Evolutionary conservation across 257 asterid species (phyloP).

Genomic region (Nemophila menziesii): DNA sequence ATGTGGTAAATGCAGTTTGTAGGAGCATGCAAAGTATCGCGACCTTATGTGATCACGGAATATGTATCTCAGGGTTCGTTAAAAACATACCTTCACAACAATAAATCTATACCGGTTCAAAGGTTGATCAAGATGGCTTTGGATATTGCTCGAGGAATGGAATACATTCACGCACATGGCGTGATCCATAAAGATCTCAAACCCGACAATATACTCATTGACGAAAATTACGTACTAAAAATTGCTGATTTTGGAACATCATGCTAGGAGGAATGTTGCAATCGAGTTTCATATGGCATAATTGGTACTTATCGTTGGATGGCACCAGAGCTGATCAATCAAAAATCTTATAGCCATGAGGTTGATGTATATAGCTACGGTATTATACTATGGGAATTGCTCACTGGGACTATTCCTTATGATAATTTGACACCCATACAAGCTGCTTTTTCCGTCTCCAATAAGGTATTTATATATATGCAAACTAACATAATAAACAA

Average conservation of each 20-base stretch:
- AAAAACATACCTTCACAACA: slow-evolving; percentile 69
- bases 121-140: slow-evolving; percentile 56
- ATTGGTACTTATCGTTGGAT: slow-evolving; percentile 97
- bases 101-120: slow-evolving; percentile 50
- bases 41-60: slow-evolving; percentile 64
- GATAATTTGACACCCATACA: slow-evolving; percentile 78
- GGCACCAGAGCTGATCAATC: slow-evolving; percentile 89
- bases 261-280: slow-evolving; percentile 60
- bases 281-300: slow-evolving; percentile 41
- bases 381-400: slow-evolving; percentile 75
- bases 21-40: slow-evolving; percentile 74
- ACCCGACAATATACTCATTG: slow-evolving; percentile 69
- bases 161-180: slow-evolving; percentile 75
- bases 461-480: slow-evolving; percentile 32
- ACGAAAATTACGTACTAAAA: slow-evolving; percentile 66
- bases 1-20: slow-evolving; percentile 35
- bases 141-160: slow-evolving; percentile 79
- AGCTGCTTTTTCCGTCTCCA: slow-evolving; percentile 74
- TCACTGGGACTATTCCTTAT: slow-evolving; percentile 64
- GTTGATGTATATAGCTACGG: slow-evolving; percentile 87
- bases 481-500: background rate
- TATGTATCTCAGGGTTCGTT: slow-evolving; percentile 80
- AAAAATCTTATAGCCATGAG: slow-evolving; percentile 54
- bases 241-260: slow-evolving; percentile 88
- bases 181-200: slow-evolving; percentile 87